Evolutionary conservation across 148 eudicot genomes (phyloP).

Genomic region (Nepenthes gracilis): DNA sequence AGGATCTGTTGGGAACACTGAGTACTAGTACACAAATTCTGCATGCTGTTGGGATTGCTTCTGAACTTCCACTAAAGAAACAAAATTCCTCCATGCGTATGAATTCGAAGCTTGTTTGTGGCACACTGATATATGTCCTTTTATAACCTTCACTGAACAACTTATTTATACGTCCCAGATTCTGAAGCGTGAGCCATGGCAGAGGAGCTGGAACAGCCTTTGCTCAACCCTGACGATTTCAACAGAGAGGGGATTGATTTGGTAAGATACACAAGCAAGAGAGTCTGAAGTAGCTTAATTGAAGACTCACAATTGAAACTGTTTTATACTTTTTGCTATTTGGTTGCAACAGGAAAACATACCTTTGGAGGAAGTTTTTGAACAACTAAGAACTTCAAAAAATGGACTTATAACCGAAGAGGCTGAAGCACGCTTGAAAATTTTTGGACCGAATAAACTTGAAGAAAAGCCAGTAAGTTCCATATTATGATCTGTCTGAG

Average conservation of each 20-base stretch:
- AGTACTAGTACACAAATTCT: too few species aligned
- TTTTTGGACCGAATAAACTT: constrained; percentile 62
- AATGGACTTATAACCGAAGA: constrained; percentile 41
- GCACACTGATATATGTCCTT: not conserved
- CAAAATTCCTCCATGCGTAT: not conserved
- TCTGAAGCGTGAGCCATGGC: constrained; percentile 28
- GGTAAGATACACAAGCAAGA: constrained; percentile 19
- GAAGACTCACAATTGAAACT: not conserved
- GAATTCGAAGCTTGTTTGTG: not conserved
- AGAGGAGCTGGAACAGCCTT: constrained; percentile 37
- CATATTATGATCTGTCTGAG: not conserved
- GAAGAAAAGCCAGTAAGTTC: constrained; percentile 54
- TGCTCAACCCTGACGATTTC: constrained; percentile 45
- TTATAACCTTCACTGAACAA: not conserved
- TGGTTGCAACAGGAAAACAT: constrained; percentile 33
- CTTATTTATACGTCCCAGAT: constrained; percentile 5
- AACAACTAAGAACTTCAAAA: constrained; percentile 34
- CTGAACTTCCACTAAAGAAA: too few species aligned
- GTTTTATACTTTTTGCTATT: not conserved
- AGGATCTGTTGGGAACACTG: too few species aligned
- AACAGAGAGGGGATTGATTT: constrained; percentile 51
- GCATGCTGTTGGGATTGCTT: too few species aligned
- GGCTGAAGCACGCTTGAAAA: constrained; percentile 38
- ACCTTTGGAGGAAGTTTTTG: constrained; percentile 51
- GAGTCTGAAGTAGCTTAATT: not conserved